Conservation (phyloP, 768 basidiomycete species). For the Lactifluus subvellereus region DNA sequence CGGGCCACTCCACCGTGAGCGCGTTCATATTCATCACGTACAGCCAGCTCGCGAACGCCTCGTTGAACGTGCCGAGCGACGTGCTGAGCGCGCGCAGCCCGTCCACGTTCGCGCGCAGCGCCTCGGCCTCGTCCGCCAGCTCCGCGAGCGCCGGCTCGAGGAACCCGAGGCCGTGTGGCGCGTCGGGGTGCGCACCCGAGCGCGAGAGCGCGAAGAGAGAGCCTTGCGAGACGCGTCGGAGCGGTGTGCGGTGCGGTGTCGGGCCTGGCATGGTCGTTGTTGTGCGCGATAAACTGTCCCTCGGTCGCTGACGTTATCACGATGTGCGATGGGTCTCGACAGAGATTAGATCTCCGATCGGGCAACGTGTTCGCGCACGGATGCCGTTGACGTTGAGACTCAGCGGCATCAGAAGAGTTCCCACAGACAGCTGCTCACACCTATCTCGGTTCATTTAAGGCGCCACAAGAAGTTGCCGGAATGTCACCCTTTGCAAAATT, state of each 20-base stretch:
- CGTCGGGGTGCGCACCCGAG: conserved; percentile 64
- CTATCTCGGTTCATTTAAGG: too few species aligned
- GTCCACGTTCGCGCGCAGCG: conserved; percentile 69
- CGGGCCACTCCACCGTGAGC: conserved; percentile 88
- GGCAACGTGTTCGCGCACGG: too few species aligned
- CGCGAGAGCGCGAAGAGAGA: conserved; percentile 83
- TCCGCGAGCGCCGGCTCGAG: conserved; percentile 80
- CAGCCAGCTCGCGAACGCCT: conserved; percentile 86
- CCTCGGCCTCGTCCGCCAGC: conserved; percentile 82
- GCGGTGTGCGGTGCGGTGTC: conserved; percentile 70
- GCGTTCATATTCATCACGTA: conserved; percentile 95
- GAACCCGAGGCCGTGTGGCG: conserved; percentile 80
- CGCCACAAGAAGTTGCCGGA: too few species aligned
- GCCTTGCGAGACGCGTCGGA: conserved; percentile 85
- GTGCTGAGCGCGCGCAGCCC: conserved; percentile 65
- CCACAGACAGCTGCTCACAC: too few species aligned
- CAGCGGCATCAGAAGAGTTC: too few species aligned
- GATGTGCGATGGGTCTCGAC: too few species aligned
- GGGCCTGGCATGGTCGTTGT: conserved; percentile 23
- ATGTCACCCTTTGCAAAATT: too few species aligned
- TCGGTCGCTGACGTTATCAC: neutral
- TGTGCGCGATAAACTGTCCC: neutral
- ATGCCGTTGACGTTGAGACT: too few species aligned
- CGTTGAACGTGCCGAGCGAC: conserved; percentile 82
- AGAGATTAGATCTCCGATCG: too few species aligned